A percentile compares a stretch with the other conserved stretches of the same genome.
phyloP scores from a whole-genome alignment of 75 land plant species.

The Picea glauca region DNA sequence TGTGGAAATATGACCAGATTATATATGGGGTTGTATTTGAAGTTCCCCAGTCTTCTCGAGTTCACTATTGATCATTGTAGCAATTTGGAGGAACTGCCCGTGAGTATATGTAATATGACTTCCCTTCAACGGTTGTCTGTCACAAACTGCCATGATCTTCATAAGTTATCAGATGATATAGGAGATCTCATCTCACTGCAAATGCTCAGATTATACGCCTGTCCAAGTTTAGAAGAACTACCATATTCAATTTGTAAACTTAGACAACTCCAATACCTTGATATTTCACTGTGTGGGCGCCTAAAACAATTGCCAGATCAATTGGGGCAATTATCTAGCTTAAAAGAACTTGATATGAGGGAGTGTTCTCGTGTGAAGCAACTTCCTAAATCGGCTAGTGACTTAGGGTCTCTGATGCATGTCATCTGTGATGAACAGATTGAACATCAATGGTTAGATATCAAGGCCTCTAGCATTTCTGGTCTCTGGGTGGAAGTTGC shows the following conservation, averaged over 20 bases:
- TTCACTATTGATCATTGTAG: constrained; percentile 52
- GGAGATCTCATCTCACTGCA: constrained; percentile 26
- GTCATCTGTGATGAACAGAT: constrained; percentile 58
- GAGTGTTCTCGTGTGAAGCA: constrained; percentile 35
- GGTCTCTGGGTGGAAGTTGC: constrained; percentile 32
- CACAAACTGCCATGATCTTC: constrained; percentile 46
- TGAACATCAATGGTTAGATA: not conserved
- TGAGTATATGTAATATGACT: constrained; percentile 23
- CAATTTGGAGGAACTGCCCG: constrained; percentile 37
- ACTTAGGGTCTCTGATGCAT: constrained; percentile 19
- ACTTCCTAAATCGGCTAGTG: constrained; percentile 25
- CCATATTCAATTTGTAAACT: constrained; percentile 36
- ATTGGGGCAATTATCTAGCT: constrained; percentile 20
- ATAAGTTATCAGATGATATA: constrained; percentile 33
- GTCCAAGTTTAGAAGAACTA: constrained; percentile 34
- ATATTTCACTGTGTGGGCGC: constrained; percentile 49
- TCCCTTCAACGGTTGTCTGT: constrained; percentile 33
- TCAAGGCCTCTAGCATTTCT: constrained; percentile 12
- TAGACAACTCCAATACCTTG: constrained; percentile 32
- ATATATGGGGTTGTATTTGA: constrained; percentile 4
- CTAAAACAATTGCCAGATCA: constrained; percentile 41
- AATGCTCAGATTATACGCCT: constrained; percentile 33
- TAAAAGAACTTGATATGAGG: constrained; percentile 61
- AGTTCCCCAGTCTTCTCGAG: constrained; percentile 36
- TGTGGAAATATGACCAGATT: constrained; percentile 8